Evolutionary conservation across 1,139 yeast species (phyloP), one percentile per base, ranked within the genome.

Genomic region (Keqinozyma sinolaborantium): DNA sequence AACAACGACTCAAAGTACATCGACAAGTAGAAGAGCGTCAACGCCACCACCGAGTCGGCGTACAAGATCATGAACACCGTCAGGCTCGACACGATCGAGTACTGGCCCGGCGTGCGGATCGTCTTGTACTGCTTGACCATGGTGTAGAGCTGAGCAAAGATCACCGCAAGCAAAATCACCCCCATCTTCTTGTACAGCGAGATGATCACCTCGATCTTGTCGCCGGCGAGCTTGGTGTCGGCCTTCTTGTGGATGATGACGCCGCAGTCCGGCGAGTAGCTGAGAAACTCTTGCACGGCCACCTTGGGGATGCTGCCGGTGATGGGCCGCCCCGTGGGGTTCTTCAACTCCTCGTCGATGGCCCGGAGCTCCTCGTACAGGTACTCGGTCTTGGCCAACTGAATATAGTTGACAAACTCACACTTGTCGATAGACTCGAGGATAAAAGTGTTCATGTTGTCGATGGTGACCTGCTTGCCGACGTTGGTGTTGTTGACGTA

Each of bases 211-310:
- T 78, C 86, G 33, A 62, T 56, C 38, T 77, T 73, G 13, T 72
- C 61, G 0, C 95, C 96, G n/a, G 42, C 44, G n/a, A 75, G 60
- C 1, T 25, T 28, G 3, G 43, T 35, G 3, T 52, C 47, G 5
- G 47, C 37, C 16, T 61, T 60, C 10, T 74, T 45, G 2, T 62
- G 53, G 8, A 85, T 41, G 0, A 72, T 54, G 3, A 82, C 51
- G 0, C 90, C 95, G 61, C 97, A 90, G 51, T 90, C 95, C 0
- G 97, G 97, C 0, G 96, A 86, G 48, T 84, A 88, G 13, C 86
- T 40, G 15, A 85, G 42, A 4, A 83, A 85, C 7, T 70, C 58
- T 5, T 70, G 55, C 9, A 87, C 49, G 23, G 60, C 60, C 12
- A 90, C 46, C 2, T 57, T 51, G 0, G 96, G 97, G 2, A 81